phyloP scores from a whole-genome alignment of 2,329 filamentous ascomycete genomes.

The Ceratocystis smalleyi region DNA sequence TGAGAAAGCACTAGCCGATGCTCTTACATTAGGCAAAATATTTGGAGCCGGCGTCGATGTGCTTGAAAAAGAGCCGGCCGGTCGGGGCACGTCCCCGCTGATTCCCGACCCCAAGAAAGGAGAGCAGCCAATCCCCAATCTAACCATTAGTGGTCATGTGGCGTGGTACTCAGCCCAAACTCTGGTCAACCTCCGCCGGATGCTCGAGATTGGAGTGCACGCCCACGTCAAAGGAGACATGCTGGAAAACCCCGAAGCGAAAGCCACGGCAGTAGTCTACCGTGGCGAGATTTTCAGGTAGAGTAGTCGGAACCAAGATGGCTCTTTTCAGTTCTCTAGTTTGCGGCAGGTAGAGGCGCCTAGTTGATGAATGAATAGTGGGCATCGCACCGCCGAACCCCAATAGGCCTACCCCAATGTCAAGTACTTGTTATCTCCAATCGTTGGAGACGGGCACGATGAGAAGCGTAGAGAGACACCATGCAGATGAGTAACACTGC shows the following conservation, averaged over 20 bases:
- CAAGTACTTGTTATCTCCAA: no score
- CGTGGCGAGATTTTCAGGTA: conserved; percentile 6
- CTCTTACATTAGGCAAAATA: conserved; percentile 22
- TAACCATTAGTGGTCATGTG: conserved; percentile 10
- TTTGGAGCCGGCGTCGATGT: conserved; percentile 27
- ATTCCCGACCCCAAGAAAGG: conserved; percentile 9
- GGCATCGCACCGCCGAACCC: no score
- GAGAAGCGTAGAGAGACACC: no score
- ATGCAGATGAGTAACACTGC: no score
- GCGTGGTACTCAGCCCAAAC: conserved; percentile 13
- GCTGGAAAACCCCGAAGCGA: background rate
- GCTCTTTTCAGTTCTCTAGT: no score
- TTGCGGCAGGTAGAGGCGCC: no score
- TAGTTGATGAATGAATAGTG: no score
- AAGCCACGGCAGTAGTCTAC: conserved; percentile 8
- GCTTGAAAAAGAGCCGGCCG: conserved; percentile 21
- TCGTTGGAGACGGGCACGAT: no score
- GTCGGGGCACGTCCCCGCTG: conserved; percentile 12
- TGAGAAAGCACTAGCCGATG: conserved; percentile 25
- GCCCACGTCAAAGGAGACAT: conserved; percentile 7
- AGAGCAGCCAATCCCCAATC: conserved; percentile 7
- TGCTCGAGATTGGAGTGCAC: conserved; percentile 5
- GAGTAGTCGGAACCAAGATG: background rate
- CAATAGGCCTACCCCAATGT: no score
- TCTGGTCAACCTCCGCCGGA: conserved; percentile 3